Conservation (phyloP, 768 basidiomycete species). For the Lentinula aciculospora region DNA sequence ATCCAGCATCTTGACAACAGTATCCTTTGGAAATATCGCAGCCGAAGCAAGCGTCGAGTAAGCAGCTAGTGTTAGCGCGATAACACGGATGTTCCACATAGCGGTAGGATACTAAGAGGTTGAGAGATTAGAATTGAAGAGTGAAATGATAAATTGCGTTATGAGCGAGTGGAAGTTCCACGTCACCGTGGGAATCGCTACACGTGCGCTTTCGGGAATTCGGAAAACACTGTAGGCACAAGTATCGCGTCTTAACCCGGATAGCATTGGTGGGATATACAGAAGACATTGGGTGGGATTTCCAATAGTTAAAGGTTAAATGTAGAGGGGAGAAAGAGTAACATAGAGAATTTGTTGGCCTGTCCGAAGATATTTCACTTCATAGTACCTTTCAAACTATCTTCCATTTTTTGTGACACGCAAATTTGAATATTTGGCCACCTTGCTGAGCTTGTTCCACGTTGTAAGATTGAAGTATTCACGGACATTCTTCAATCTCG, state of each 20-base stretch:
- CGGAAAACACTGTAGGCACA: not conserved
- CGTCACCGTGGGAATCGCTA: slow-evolving; percentile 1
- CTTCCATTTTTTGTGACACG: too few species aligned
- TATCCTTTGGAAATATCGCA: slow-evolving; percentile 42
- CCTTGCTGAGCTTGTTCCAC: too few species aligned
- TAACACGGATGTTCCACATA: slow-evolving; percentile 31
- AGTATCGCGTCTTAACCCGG: not conserved
- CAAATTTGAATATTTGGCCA: too few species aligned
- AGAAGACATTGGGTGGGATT: not conserved
- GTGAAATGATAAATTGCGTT: too few species aligned
- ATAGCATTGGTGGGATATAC: not conserved
- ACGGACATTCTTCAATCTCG: too few species aligned
- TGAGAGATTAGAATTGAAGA: not conserved
- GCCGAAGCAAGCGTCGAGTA: slow-evolving; percentile 46
- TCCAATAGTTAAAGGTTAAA: too few species aligned
- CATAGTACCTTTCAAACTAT: too few species aligned
- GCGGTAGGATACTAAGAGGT: slow-evolving; percentile 8
- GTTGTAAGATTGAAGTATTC: too few species aligned
- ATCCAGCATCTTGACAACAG: slow-evolving; percentile 71
- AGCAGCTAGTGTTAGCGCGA: slow-evolving; percentile 30
- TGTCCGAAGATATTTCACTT: too few species aligned
- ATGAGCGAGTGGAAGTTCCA: not conserved
- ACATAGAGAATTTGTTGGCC: too few species aligned
- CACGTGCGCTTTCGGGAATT: not conserved
- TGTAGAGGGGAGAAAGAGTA: too few species aligned